Percentiles rank a stretch among this genome's conserved stretches.
Evolutionary conservation across 306 rosid genomes (phyloP).

Genomic region (Albizia julibrissin): DNA sequence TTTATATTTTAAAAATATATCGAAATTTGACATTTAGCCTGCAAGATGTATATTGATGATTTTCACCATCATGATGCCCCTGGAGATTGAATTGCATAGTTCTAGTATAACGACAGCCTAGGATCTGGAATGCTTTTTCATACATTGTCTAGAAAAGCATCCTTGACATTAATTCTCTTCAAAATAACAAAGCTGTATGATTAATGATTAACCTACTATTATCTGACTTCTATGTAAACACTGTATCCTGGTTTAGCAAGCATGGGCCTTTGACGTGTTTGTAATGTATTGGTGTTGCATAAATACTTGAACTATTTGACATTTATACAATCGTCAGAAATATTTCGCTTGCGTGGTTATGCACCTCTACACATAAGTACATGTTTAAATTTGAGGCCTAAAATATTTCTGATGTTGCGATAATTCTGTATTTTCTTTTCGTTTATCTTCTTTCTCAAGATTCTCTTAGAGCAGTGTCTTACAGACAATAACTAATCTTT

Average conservation of each 20-base stretch:
- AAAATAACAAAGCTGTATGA: not conserved
- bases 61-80: not conserved
- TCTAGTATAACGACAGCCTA: not conserved
- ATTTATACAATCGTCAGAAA: not conserved
- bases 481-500: not conserved
- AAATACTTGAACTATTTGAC: not conserved
- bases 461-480: slow-evolving; percentile 3
- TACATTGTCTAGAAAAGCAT: not conserved
- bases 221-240: not conserved
- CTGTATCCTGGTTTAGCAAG: not conserved
- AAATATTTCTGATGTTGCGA: not conserved
- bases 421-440: not conserved
- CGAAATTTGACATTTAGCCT: not conserved
- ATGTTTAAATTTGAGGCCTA: not conserved
- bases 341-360: not conserved
- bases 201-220: not conserved
- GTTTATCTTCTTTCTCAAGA: not conserved
- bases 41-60: not conserved
- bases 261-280: not conserved
- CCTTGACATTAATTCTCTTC: not conserved
- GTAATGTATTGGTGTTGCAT: not conserved
- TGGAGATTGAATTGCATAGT: not conserved
- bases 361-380: not conserved
- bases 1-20: not conserved
- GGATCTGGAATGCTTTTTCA: not conserved